Conservation (phyloP, 2,329 filamentous ascomycete species). For the Basipetospora chlamydospora region DNA sequence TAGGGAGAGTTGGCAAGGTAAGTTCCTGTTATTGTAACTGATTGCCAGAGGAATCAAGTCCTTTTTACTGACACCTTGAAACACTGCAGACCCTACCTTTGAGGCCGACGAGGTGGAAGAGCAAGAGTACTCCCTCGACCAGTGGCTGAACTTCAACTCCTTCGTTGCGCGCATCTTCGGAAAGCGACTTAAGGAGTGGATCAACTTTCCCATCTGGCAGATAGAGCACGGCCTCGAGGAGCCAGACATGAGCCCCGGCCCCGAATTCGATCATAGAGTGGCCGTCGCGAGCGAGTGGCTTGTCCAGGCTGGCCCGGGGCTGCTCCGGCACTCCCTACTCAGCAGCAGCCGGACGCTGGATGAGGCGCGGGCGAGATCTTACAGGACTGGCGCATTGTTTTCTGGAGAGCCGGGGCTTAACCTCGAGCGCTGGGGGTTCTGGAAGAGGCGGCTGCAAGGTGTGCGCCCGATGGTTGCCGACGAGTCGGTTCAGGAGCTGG, state of each 20-base stretch:
- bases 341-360: not conserved
- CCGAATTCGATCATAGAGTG: not conserved
- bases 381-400: not conserved
- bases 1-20: too few relatives aligned
- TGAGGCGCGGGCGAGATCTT: not conserved
- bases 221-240: not conserved
- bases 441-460: not conserved
- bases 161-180: not conserved
- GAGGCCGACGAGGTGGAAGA: not conserved
- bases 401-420: not conserved
- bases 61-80: not conserved
- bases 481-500: not conserved
- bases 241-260: not conserved
- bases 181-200: not conserved
- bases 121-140: not conserved
- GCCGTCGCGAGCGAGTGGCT: not conserved
- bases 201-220: not conserved
- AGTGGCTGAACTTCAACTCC: not conserved
- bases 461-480: not conserved
- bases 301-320: not conserved
- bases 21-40: too few relatives aligned
- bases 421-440: not conserved
- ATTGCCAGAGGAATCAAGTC: too few relatives aligned
- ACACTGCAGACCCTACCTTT: not conserved
- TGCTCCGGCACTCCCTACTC: not conserved